These are phyloP conservation scores for Wakefieldia striispora DNA, from an alignment of 768 basidiomycete genomes.

Conservation along the genomic window DNA sequence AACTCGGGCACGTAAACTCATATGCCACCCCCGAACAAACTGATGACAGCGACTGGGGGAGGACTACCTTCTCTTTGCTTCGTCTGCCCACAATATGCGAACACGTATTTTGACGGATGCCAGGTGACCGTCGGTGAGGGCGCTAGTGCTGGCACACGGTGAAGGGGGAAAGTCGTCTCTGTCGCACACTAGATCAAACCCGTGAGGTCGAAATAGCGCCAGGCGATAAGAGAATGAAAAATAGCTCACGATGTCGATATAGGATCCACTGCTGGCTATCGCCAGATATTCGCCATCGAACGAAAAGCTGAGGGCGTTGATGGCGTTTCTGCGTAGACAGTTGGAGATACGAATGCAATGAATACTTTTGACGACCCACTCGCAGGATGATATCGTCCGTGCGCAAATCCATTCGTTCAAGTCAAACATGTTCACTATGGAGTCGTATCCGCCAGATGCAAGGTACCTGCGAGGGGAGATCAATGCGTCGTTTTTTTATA, in stretches of 20 bases:
- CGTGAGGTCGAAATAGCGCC: background rate
- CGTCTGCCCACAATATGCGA: slow-evolving; percentile 80
- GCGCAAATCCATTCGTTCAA: slow-evolving; percentile 77
- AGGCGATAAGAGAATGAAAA: background rate
- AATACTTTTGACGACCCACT: slow-evolving; percentile 48
- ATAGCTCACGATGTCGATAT: slow-evolving; percentile 73
- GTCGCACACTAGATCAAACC: slow-evolving; percentile 60
- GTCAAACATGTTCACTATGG: slow-evolving; percentile 82
- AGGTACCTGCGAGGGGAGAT: slow-evolving; percentile 50
- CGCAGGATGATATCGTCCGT: slow-evolving; percentile 74
- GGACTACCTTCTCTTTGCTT: slow-evolving; percentile 63
- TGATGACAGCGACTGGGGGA: slow-evolving; percentile 64
- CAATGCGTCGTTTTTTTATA: background rate
- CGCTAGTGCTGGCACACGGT: slow-evolving; percentile 72
- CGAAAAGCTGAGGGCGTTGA: slow-evolving; percentile 75
- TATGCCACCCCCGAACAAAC: slow-evolving; percentile 61
- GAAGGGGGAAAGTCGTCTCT: slow-evolving; percentile 70
- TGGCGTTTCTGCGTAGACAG: slow-evolving; percentile 52
- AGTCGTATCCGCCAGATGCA: slow-evolving; percentile 78
- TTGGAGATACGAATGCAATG: background rate
- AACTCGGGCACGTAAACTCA: slow-evolving; percentile 2
- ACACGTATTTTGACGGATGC: slow-evolving; percentile 81
- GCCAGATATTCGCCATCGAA: slow-evolving; percentile 83
- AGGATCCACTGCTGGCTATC: slow-evolving; percentile 66
- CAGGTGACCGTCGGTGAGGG: slow-evolving; percentile 75